A percentile compares a stretch with the other conserved stretches of the same genome.
phyloP scores from a whole-genome alignment of 176 grass and related monocot genomes.

The Aegilops bicornis region DNA sequence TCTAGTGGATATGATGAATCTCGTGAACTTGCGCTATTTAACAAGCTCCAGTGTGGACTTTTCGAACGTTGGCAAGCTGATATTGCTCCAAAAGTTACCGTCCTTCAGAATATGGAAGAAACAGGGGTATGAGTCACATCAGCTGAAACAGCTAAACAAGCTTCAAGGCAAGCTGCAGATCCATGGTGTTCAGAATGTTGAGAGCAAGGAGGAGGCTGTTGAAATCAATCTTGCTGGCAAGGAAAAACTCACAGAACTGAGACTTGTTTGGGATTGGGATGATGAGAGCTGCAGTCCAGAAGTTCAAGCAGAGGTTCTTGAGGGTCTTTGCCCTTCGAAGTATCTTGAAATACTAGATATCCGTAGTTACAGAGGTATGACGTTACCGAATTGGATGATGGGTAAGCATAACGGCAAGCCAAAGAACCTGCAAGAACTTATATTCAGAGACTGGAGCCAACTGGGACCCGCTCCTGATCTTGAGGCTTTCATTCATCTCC shows the following conservation, averaged over 20 bases:
- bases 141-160: background rate
- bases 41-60: background rate
- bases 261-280: no score
- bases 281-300: background rate
- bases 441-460: no score
- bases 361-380: accelerated
- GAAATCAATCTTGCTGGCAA: background rate
- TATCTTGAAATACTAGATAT: background rate
- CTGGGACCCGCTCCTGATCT: no score
- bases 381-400: background rate
- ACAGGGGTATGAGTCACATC: no score
- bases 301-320: background rate
- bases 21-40: background rate
- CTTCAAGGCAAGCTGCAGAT: background rate
- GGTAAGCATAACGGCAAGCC: background rate
- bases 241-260: background rate
- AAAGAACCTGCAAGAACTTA: background rate
- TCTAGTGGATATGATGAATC: background rate
- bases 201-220: background rate
- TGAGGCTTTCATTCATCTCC: no score
- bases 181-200: background rate
- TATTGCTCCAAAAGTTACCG: background rate
- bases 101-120: accelerated
- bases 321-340: background rate
- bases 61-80: background rate